Evolutionary conservation across 1,284 basidiomycete genomes (phyloP).

Genomic region (Irpex sp.): DNA sequence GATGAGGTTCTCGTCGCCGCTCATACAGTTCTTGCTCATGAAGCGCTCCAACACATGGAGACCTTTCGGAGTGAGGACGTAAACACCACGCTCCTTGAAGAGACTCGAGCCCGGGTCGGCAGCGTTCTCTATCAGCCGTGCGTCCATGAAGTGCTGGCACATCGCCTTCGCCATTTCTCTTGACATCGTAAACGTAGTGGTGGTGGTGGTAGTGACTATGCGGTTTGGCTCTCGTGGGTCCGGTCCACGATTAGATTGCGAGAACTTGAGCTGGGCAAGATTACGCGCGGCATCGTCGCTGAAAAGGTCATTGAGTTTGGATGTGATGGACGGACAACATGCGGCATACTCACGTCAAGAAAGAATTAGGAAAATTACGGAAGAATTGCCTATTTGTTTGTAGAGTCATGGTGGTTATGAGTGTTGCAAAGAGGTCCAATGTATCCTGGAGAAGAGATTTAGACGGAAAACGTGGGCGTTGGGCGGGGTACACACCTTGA

Average conservation of each 20-base stretch:
- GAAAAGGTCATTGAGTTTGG: constrained; percentile 2
- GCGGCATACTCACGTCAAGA: constrained; percentile 75
- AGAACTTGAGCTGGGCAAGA: constrained; percentile 94
- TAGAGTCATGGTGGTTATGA: constrained; percentile 91
- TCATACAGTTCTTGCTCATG: constrained; percentile 99
- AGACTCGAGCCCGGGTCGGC: constrained; percentile 81
- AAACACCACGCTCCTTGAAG: constrained; percentile 98
- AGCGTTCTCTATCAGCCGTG: constrained; percentile 94
- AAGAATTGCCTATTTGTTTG: constrained; percentile 93
- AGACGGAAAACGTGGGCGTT: constrained; percentile 8
- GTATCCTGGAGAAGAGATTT: constrained; percentile 66
- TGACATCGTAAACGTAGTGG: constrained; percentile 99
- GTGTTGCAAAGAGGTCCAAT: constrained; percentile 95
- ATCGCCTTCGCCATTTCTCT: constrained; percentile 99
- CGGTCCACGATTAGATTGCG: constrained; percentile 95
- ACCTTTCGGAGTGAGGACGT: constrained; percentile 94
- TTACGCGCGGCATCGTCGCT: constrained; percentile 96
- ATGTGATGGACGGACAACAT: background rate
- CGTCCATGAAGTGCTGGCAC: constrained; percentile 99
- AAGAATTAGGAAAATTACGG: constrained; percentile 90
- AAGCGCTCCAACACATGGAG: constrained; percentile 98
- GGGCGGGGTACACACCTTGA: constrained; percentile 57
- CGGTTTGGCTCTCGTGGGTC: constrained; percentile 96
- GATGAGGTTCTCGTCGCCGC: constrained; percentile 79
- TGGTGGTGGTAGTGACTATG: constrained; percentile 98